Base-by-base conservation (phyloP, 1,284 basidiomycete species). In the Caloboletus firmus region DNA sequence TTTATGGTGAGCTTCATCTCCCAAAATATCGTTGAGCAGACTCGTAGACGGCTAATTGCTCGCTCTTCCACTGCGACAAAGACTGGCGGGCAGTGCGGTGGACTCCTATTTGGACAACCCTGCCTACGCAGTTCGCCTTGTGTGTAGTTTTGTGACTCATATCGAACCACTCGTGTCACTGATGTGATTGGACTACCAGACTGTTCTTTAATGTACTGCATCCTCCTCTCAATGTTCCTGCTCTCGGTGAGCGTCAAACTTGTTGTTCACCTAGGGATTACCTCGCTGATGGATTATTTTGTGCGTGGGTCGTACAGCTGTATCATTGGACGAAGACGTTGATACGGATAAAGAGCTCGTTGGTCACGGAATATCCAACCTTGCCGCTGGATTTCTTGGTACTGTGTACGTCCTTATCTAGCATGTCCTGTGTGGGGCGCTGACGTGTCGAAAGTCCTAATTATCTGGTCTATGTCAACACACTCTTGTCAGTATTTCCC, bases 291-390 rank as follows among this genome's bases (percentile, higher is more conserved):
- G 5, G 8, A 17, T 18, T 15, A 4, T 43, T 13, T n/a, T 32
- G 10, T 42, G 31, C 37, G 13, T 48, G 35, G 12, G 8, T 44
- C 18, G 20, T n/a, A 35, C 49, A 89, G 89, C 89, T 45, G 91
- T 99, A n/a, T 95, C 93, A 10, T 77, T 99, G 36, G 82, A 90
- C 61, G 88, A 92, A 67, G 95, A 98, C 51, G 86, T 98, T 54
- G 87, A 98, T 63, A 95, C 95, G 2, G 90, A 99, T 68, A 87
- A 89, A 55, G 96, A 99, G 70, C 84, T 99, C 1, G 82, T 97
- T 39, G 94, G 85, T 1, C 96, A 99, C 68, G 96, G 96, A 5
- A 86, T 93, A 56, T 95, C 94, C 2, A 99, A 99, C 68, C 60
- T 98, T 5, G 72, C 90, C 0, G 84, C 95, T 1, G 95, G 95